phyloP scores from a whole-genome alignment of 495 filamentous ascomycete species.

The Endocarpon pusillum region DNA sequence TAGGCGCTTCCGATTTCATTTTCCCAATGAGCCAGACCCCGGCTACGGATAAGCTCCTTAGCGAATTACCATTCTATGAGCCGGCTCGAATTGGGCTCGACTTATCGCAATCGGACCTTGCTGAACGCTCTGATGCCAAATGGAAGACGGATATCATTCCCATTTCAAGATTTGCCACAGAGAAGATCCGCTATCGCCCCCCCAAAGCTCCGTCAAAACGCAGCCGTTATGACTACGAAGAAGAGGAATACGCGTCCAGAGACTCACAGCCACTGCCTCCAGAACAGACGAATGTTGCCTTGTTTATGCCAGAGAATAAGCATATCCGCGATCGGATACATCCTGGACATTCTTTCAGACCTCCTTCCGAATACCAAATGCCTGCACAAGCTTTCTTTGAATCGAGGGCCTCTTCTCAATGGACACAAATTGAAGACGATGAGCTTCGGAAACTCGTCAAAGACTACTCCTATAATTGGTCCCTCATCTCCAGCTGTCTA shows the following conservation, averaged over 20 bases:
- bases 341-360: slow-evolving; percentile 80
- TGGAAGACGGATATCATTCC: slow-evolving; percentile 69
- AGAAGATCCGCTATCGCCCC: slow-evolving; percentile 54
- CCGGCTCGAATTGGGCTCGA: slow-evolving; percentile 42
- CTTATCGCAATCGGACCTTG: slow-evolving; percentile 33
- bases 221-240: slow-evolving; percentile 61
- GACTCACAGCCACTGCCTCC: slow-evolving; percentile 38
- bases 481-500: slow-evolving; percentile 67
- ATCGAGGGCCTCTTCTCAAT: slow-evolving; percentile 66
- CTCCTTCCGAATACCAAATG: slow-evolving; percentile 80
- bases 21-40: slow-evolving; percentile 64
- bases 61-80: slow-evolving; percentile 65
- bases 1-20: slow-evolving; percentile 64
- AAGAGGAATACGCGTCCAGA: slow-evolving; percentile 41
- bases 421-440: slow-evolving; percentile 79
- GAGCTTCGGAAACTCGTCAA: slow-evolving; percentile 68
- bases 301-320: slow-evolving; percentile 84
- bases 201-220: slow-evolving; percentile 55
- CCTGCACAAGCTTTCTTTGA: slow-evolving; percentile 82
- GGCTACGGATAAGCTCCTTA: slow-evolving; percentile 63
- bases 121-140: slow-evolving; percentile 43
- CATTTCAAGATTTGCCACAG: slow-evolving; percentile 67
- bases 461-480: slow-evolving; percentile 95
- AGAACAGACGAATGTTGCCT: slow-evolving; percentile 59
- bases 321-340: slow-evolving; percentile 77